Conservation (phyloP, 257 asterid genomes). For the Ilex aquifolium region DNA sequence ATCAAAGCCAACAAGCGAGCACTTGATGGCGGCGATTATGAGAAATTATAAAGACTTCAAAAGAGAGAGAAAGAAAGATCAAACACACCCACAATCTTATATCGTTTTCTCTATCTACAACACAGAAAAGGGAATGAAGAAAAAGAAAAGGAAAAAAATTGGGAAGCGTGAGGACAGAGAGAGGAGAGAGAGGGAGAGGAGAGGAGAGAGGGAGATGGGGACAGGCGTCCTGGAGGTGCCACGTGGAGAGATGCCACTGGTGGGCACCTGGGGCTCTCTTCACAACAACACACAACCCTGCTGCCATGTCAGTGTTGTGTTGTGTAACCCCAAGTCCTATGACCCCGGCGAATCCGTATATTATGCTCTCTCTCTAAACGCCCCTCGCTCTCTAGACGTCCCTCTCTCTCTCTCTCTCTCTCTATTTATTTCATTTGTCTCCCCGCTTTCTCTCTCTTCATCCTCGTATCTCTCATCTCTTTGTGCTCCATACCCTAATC, state of each 20-base stretch:
- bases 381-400: conserved; percentile 20
- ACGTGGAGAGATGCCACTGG: conserved; percentile 57
- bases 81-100: not conserved
- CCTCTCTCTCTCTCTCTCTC: conserved; percentile 23
- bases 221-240: conserved; percentile 43
- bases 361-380: conserved; percentile 23
- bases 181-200: conserved; percentile 3
- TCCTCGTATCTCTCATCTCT: conserved; percentile 41
- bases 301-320: conserved; percentile 45
- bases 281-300: conserved; percentile 29
- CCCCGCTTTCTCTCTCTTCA: conserved; percentile 46
- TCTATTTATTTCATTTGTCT: conserved; percentile 35
- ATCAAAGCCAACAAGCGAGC: conserved; percentile 2
- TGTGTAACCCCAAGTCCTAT: conserved; percentile 41
- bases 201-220: conserved; percentile 32
- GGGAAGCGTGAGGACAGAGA: not conserved
- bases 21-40: conserved; percentile 14
- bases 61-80: conserved; percentile 10
- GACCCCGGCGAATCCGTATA: conserved; percentile 66
- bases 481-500: conserved; percentile 44
- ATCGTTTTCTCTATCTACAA: not conserved
- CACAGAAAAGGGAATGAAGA: not conserved
- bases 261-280: conserved; percentile 45
- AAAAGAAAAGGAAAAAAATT: not conserved
- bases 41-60: not conserved